A percentile compares a stretch with the other conserved stretches of the same genome.
phyloP scores from a whole-genome alignment of 768 basidiomycete genomes.

The Suillus bovinus region DNA sequence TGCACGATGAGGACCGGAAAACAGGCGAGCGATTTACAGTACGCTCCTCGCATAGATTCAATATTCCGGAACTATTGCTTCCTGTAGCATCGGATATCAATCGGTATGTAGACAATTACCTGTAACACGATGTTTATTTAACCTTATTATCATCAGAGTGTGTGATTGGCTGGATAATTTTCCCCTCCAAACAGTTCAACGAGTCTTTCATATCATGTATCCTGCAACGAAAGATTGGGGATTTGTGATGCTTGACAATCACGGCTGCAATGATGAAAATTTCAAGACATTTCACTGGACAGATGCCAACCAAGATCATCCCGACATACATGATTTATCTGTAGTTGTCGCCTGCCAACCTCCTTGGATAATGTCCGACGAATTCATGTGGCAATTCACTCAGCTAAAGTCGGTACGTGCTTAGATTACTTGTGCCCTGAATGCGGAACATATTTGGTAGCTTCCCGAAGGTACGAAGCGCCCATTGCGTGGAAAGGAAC shows the following conservation, averaged over 20 bases:
- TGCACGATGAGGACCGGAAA: conserved; percentile 26
- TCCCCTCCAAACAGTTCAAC: conserved; percentile 34
- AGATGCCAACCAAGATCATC: conserved; percentile 20
- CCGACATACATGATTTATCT: conserved; percentile 32
- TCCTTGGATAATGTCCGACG: conserved; percentile 56
- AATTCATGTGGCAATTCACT: conserved; percentile 55
- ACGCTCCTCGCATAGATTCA: conserved; percentile 33
- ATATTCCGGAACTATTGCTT: conserved; percentile 24
- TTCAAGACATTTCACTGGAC: conserved; percentile 51
- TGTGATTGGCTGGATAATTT: conserved; percentile 35
- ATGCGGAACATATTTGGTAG: conserved; percentile 17
- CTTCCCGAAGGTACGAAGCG: conserved; percentile 35
- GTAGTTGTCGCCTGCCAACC: conserved; percentile 60
- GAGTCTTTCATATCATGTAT: conserved; percentile 44
- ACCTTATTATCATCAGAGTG: conserved; percentile 18
- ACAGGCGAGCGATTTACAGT: conserved; percentile 32
- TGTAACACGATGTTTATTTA: not conserved
- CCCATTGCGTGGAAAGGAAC: conserved; percentile 47
- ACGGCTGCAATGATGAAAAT: conserved; percentile 39
- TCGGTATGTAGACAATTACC: conserved; percentile 20
- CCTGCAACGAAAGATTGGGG: conserved; percentile 44
- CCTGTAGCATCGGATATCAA: conserved; percentile 33
- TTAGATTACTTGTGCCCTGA: not conserved
- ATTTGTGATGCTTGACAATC: conserved; percentile 37
- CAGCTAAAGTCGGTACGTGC: conserved; percentile 33